Percentiles rank a stretch among this genome's conserved stretches.
phyloP scores from a whole-genome alignment of 768 basidiomycete genomes.

The Hericium rajendrae region DNA sequence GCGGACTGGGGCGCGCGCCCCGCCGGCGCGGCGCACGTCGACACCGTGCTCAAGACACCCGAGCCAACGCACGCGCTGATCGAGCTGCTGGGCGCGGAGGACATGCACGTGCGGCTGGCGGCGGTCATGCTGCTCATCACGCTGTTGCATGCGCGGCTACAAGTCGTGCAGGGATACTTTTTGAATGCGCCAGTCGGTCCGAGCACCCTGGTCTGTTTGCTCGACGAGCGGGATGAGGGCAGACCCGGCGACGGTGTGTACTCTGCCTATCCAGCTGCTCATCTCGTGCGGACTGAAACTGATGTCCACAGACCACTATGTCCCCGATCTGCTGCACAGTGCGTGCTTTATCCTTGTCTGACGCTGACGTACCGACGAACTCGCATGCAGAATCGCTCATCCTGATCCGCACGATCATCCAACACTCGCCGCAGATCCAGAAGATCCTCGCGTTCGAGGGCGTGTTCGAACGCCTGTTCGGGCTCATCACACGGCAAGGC shows the following conservation, averaged over 20 bases:
- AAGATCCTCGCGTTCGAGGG: constrained; percentile 96
- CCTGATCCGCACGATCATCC: constrained; percentile 47
- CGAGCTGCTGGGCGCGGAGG: constrained; percentile 59
- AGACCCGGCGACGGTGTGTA: too few species aligned
- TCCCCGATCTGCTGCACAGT: too few species aligned
- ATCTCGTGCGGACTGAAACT: too few species aligned
- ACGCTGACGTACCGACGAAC: too few species aligned
- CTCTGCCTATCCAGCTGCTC: too few species aligned
- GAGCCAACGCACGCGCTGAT: constrained; percentile 69
- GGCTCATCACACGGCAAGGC: constrained; percentile 77
- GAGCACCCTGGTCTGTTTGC: constrained; percentile 56
- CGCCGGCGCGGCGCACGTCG: constrained; percentile 78
- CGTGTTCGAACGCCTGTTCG: constrained; percentile 91
- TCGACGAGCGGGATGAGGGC: constrained; percentile 74
- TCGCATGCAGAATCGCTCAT: neutral
- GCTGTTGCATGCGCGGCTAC: constrained; percentile 74
- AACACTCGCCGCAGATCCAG: constrained; percentile 88
- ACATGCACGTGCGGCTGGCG: constrained; percentile 80
- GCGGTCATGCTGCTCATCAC: constrained; percentile 74
- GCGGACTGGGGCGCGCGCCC: constrained; percentile 35
- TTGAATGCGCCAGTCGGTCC: constrained; percentile 75
- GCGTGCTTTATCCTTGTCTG: too few species aligned
- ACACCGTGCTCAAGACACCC: constrained; percentile 64
- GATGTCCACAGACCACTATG: too few species aligned
- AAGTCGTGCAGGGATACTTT: constrained; percentile 83